These are phyloP conservation scores for Barnettozyma hawaiiensis DNA, from an alignment of 1,139 yeast species.

Conservation along the genomic window DNA sequence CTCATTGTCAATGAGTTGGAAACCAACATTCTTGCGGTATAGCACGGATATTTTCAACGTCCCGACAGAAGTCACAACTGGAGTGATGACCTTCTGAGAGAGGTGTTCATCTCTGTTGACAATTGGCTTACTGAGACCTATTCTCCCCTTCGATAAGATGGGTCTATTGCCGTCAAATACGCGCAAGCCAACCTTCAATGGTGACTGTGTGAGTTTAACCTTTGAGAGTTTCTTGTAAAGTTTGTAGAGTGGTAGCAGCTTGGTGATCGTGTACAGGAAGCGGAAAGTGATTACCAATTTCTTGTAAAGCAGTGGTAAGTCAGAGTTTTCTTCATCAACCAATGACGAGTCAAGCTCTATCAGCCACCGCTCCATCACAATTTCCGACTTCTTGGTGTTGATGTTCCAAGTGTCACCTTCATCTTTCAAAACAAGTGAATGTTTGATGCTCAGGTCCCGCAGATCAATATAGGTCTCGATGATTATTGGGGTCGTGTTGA, in stretches of 20 bases:
- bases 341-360: slow-evolving; percentile 57
- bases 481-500: slow-evolving; percentile 52
- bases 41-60: slow-evolving; percentile 69
- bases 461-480: slow-evolving; percentile 81
- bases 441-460: slow-evolving; percentile 51
- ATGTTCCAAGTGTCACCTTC: slow-evolving; percentile 45
- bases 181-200: slow-evolving; percentile 49
- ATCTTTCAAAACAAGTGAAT: slow-evolving; percentile 59
- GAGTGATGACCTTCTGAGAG: slow-evolving; percentile 55
- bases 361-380: slow-evolving; percentile 90
- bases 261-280: slow-evolving; percentile 59
- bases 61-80: slow-evolving; percentile 73
- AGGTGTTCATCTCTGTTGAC: slow-evolving; percentile 42
- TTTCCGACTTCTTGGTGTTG: slow-evolving; percentile 61
- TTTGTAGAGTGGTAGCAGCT: slow-evolving; percentile 68
- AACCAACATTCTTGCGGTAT: slow-evolving; percentile 66
- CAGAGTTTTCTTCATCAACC: slow-evolving; percentile 33
- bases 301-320: slow-evolving; percentile 66
- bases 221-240: slow-evolving; percentile 39
- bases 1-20: slow-evolving; percentile 63
- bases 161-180: slow-evolving; percentile 73
- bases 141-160: slow-evolving; percentile 74
- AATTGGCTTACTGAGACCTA: slow-evolving; percentile 72
- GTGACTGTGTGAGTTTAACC: slow-evolving; percentile 34
- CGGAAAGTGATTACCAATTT: slow-evolving; percentile 72